Evolutionary conservation across 441 rosid genomes (phyloP).

Genomic region (Jatropha multifida): DNA sequence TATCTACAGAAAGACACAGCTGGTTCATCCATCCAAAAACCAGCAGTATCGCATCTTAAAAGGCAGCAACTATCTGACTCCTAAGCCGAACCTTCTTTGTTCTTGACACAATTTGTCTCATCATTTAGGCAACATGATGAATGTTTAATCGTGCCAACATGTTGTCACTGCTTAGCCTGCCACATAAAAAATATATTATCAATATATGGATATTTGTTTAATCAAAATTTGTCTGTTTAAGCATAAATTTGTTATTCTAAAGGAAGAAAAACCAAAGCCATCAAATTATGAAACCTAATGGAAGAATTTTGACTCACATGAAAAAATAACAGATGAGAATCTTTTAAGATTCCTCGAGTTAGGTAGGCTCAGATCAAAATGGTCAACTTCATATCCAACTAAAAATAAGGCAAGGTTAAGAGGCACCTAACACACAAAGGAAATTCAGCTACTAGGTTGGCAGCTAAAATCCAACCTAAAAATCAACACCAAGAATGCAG

Average conservation of each 20-base stretch:
- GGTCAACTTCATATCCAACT: no score
- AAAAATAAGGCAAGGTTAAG: no score
- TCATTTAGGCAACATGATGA: not conserved
- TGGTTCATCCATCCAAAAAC: conserved; percentile 12
- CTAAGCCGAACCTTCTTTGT: conserved; percentile 2
- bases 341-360: no score
- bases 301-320: no score
- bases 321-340: no score
- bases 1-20: conserved; percentile 39
- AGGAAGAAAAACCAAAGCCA: conserved; percentile 4
- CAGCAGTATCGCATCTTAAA: not conserved
- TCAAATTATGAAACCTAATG: no score
- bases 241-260: not conserved
- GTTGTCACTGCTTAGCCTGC: conserved; percentile 38
- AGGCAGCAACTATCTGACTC: not conserved
- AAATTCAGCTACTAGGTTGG: no score
- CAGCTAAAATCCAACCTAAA: no score
- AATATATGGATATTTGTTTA: not conserved
- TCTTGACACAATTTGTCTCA: not conserved
- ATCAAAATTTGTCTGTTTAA: not conserved
- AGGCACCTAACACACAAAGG: no score
- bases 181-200: not conserved
- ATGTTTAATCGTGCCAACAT: not conserved
- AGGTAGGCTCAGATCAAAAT: no score
- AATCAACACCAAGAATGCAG: no score